Base-by-base conservation (phyloP, 306 rosid genomes). In the Astragalus membranaceus region DNA sequence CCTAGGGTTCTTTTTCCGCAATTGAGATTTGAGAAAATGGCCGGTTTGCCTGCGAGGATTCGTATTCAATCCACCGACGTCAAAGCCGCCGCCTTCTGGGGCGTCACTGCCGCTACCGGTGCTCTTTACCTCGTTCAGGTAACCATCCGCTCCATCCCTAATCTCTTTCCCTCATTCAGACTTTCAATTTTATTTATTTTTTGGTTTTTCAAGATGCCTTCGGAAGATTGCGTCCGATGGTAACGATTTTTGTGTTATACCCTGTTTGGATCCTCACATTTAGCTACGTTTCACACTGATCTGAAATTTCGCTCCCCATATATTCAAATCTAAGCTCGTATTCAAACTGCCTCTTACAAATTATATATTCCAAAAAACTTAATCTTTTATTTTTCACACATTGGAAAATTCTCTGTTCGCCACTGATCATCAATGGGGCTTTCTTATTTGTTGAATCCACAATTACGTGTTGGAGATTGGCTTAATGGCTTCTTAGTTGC, bases 71-170 rank as follows among this genome's bases (percentile, higher is more conserved):
- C 88, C 16, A 49, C 81, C 5, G 88, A 83, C 44, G 55, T 94
- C 85, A 79, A 90, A 80, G 81, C 97, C 79, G 90, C 94, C 17
- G 97, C 87, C 69, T 20, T 63, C 72, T 94, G 97, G 98, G 96
- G 97, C n/a, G 82, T 90, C 33, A 86, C 96, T 8, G 92, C 96
- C 79, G 54, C 55, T n/a, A 41, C 87, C 35, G 80, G 80, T 10
- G 95, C 85, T 53, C 81, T 90, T 33, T 90, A 86, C 81, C 53
- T 90, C 63, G 30, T 88, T 29, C 88, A 90, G 95, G 95, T 88
- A 46, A 56, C n/a, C 36, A 29, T 6, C 42, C 42, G 9, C 1
- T 37, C 42, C 42, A 37, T 30, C 52, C 7, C n/a, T 20, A 36
- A 47, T 44, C 52, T 75, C 60, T 16, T 0, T 47, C 33, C 2